These are phyloP conservation scores for Epichloe baconii DNA, from an alignment of 2,329 filamentous ascomycete genomes.

Conservation along the genomic window DNA sequence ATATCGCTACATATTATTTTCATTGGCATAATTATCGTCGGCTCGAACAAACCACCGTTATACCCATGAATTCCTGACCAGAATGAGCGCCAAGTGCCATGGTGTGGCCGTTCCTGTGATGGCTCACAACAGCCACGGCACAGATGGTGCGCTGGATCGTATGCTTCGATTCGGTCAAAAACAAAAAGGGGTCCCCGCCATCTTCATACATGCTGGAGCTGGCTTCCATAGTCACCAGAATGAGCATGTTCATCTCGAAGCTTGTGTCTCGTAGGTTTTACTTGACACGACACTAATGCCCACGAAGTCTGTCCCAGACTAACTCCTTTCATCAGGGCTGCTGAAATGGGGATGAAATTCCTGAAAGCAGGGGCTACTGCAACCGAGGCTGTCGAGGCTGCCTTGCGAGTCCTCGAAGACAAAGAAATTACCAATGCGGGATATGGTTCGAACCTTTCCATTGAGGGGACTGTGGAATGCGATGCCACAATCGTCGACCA, in stretches of 20 bases:
- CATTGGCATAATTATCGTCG: constrained; percentile 5
- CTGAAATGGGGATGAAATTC: constrained; percentile 69
- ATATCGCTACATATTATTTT: constrained; percentile 3
- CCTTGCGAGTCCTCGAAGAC: constrained; percentile 79
- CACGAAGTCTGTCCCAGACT: not conserved
- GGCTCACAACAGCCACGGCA: constrained; percentile 30
- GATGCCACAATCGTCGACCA: constrained; percentile 92
- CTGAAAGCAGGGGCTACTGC: constrained; percentile 68
- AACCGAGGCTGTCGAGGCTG: constrained; percentile 79
- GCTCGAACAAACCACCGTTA: not conserved
- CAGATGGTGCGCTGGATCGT: constrained; percentile 30
- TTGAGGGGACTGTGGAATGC: constrained; percentile 84
- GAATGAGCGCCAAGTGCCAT: constrained; percentile 17
- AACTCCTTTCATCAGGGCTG: constrained; percentile 47
- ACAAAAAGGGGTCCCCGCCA: constrained; percentile 44
- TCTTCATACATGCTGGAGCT: constrained; percentile 92
- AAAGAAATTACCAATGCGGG: constrained; percentile 94
- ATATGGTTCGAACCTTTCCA: constrained; percentile 86
- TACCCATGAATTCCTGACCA: constrained; percentile 12
- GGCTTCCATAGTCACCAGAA: constrained; percentile 86
- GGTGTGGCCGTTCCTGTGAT: constrained; percentile 26
- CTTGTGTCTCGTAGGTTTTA: constrained; percentile 67
- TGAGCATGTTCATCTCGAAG: constrained; percentile 69
- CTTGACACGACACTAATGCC: not conserved
- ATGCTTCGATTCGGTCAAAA: constrained; percentile 22